Base-by-base conservation (phyloP, 768 basidiomycete genomes). In the Fomitopsis serialis region DNA sequence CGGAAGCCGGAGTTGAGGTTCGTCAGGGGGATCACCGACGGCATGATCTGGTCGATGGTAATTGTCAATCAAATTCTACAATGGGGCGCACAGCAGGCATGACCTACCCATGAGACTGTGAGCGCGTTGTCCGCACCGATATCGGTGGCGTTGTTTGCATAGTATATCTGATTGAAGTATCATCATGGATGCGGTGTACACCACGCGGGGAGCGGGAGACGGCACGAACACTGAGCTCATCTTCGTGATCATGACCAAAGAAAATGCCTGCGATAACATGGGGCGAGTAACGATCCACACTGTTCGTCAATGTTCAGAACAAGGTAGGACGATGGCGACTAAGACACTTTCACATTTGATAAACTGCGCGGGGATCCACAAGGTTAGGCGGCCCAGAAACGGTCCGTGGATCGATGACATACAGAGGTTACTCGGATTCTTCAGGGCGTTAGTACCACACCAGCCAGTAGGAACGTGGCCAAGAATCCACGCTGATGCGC, bases 261-360 rank as follows among this genome's bases (percentile, higher is more conserved):
- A 89, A 88, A 17, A 89, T 80, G n/a, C 80, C 85, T 83, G 85
- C 83, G 56, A 89, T 85, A 50, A 88, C 86, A 60, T 89, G 87
- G 27, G 86, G 86, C 8, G 85, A 83, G 66, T 76, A 89, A n/a
- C 86, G 83, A 60, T 89, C 86, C 52, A 89, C 81, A 51, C 85
- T 21, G 35, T 40, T 54, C n/a, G n/a, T n/a, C n/a, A n/a, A 13
- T 42, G 13, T 5, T 32, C n/a, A 2, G 21, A 44, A 22, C 15
- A 43, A n/a, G 25, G 29, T 13, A 10, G 35, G 15, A 29, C 22
- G 55, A n/a, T n/a, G 21, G 11, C 25, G 29, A 32, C 29, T 6
- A 32, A 6, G 11, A 21, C 24, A 10, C 19, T 49, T 70, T 50
- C 50, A 79, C 78, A 79, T 79, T 58, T 79, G 78, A 58, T 79